phyloP scores from a whole-genome alignment of 176 grass and related monocot species.

The Zizania latifolia region DNA sequence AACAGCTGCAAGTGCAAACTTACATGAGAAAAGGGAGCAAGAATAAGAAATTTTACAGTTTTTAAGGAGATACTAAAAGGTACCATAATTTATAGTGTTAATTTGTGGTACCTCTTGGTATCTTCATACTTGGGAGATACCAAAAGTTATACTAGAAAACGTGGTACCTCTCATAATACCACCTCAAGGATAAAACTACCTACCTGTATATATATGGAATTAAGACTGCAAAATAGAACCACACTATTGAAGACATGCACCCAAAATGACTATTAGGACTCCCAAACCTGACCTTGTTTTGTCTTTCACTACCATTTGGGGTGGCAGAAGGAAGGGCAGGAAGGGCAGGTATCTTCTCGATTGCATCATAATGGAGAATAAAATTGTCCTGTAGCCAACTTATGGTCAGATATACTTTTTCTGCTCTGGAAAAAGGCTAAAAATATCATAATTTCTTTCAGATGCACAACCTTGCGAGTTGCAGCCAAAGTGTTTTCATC shows the following conservation, averaged over 20 bases:
- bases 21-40: slow-evolving; percentile 1
- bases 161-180: too few relatives aligned
- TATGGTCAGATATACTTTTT: not conserved
- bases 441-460: not conserved
- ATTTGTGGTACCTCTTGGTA: too few relatives aligned
- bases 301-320: slow-evolving; percentile 50
- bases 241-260: not conserved
- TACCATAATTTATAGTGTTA: too few relatives aligned
- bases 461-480: slow-evolving; percentile 52
- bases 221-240: not conserved
- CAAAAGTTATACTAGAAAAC: too few relatives aligned
- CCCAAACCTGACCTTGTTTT: slow-evolving; percentile 39
- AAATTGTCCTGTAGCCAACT: slow-evolving; percentile 58
- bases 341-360: slow-evolving; percentile 67
- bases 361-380: slow-evolving; percentile 59
- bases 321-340: slow-evolving; percentile 42
- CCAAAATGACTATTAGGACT: not conserved
- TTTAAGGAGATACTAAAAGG: too few relatives aligned
- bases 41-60: too few relatives aligned
- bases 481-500: slow-evolving; percentile 72
- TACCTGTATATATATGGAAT: not conserved
- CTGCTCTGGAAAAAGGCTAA: slow-evolving; percentile 1
- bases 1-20: slow-evolving; percentile 13
- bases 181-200: too few relatives aligned
- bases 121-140: too few relatives aligned